Conservation (phyloP, 352 stramenopile genomes). For the Achlya hypogyna region DNA sequence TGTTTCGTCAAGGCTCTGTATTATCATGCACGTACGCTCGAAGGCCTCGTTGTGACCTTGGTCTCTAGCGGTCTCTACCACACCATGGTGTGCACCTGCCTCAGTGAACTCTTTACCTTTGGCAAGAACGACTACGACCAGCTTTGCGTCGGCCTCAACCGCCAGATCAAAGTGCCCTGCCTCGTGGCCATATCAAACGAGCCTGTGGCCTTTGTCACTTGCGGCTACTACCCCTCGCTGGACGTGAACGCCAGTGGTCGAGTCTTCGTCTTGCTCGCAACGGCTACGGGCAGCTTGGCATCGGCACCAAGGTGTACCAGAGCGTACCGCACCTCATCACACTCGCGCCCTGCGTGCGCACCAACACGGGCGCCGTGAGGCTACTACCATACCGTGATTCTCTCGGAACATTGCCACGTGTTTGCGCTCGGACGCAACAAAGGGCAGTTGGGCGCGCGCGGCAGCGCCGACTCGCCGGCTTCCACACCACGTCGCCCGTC, state of each 20-base stretch:
- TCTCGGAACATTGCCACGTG: slow-evolving; percentile 76
- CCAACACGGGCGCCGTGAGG: slow-evolving; percentile 67
- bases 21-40: too few species aligned
- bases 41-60: slow-evolving; percentile 63
- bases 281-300: slow-evolving; percentile 79
- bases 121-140: slow-evolving; percentile 86
- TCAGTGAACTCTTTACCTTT: slow-evolving; percentile 61
- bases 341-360: slow-evolving; percentile 56
- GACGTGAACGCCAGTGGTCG: slow-evolving; percentile 53
- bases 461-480: slow-evolving; percentile 75
- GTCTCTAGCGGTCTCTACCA: slow-evolving; percentile 80
- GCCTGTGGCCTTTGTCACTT: slow-evolving; percentile 69
- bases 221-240: slow-evolving; percentile 79
- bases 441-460: slow-evolving; percentile 75
- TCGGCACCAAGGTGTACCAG: slow-evolving; percentile 79
- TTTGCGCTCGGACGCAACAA: slow-evolving; percentile 84
- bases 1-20: too few species aligned
- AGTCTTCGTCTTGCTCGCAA: slow-evolving; percentile 73
- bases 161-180: slow-evolving; percentile 59
- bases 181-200: slow-evolving; percentile 55
- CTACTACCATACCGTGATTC: slow-evolving; percentile 78
- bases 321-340: slow-evolving; percentile 59
- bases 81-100: slow-evolving; percentile 62
- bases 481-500: slow-evolving; percentile 82
- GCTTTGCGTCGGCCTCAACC: slow-evolving; percentile 66